Evolutionary conservation across 164 flowering plant species (phyloP), one percentile per base, ranked within the genome.

Genomic region (Hamamelis virginiana): DNA sequence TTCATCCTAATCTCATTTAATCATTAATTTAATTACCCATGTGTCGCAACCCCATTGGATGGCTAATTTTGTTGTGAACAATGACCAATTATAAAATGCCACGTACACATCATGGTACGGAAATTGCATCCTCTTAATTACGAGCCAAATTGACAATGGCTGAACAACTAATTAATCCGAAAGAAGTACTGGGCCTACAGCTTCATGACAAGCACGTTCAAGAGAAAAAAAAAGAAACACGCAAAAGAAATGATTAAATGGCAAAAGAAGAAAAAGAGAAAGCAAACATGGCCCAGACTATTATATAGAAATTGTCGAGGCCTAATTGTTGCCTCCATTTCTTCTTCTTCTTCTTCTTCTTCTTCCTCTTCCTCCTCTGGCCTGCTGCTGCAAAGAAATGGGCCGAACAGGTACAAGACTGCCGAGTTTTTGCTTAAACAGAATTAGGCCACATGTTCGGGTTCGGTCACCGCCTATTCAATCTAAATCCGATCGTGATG

Each of bases 391-490:
- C 15, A 26, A 41, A 69, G 43, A 74, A 55, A 86, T 86, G 90
- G 84, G 81, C n/a, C 75, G 76, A 69, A 77, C 62, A 5, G 81
- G 83, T 4, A 52, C 80, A 15, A 83, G 70, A 60, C 52, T 84
- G 79, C 83, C 89, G 12, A 67, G 80, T 19, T 85, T 86, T 66
- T 91, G 91, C 78, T 74, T 89, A 25, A 86, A 80, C 74, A 73
- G 84, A 58, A 82, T 87, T 28, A 79, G 84, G 75, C 82, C 91
- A 26, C 87, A 80, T 22, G 79, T 78, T 10, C 80, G 85, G 63
- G 83, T 84, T 43, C 89, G 91, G 8, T 83, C 91, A 4, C 89
- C 88, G 1, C 73, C 85, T 15, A 64, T 80, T 6, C 86, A 84
- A 57, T 59, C 84, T 65, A 82, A 78, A 65, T 71, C 72, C 9